A percentile compares a stretch with the other conserved stretches of the same genome.
These are phyloP conservation scores for Brassica balearica DNA, from an alignment of 441 rosid genomes.

Conservation along the genomic window DNA sequence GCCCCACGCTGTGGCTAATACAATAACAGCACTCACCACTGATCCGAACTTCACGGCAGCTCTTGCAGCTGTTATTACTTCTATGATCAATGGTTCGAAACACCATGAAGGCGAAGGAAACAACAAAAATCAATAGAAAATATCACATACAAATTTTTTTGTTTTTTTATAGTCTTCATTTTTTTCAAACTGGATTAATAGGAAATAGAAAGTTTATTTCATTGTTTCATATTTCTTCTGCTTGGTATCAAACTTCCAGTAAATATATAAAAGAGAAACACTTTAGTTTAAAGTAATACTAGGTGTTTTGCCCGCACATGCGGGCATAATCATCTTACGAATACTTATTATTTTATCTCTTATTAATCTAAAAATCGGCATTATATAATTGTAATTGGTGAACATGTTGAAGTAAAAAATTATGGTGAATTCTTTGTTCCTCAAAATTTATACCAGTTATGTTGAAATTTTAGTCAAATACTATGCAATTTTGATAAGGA, in stretches of 20 bases:
- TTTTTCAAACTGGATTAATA: constrained; percentile 23
- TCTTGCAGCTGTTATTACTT: constrained; percentile 59
- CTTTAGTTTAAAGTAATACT: background rate
- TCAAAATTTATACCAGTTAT: too few relatives aligned
- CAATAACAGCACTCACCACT: constrained; percentile 57
- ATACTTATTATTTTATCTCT: too few relatives aligned
- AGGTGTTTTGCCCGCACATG: background rate
- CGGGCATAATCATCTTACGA: too few relatives aligned
- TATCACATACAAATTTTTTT: background rate
- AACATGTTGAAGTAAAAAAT: too few relatives aligned
- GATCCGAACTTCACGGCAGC: constrained; percentile 73
- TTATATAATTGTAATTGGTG: too few relatives aligned
- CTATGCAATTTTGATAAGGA: too few relatives aligned
- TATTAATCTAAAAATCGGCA: too few relatives aligned
- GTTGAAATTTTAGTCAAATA: too few relatives aligned
- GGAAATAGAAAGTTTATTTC: constrained; percentile 36
- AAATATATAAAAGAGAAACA: constrained; percentile 31
- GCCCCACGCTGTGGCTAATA: constrained; percentile 32
- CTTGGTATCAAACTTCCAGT: constrained; percentile 26
- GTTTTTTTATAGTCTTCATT: background rate
- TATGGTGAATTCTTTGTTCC: too few relatives aligned
- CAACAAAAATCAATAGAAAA: constrained; percentile 35
- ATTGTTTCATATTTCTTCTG: constrained; percentile 41
- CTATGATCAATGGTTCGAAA: constrained; percentile 54
- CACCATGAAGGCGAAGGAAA: constrained; percentile 33